Percentiles rank a stretch among this genome's conserved stretches.
These are phyloP conservation scores for Candida argentea DNA, from an alignment of 805 yeast genomes.

Conservation along the genomic window DNA sequence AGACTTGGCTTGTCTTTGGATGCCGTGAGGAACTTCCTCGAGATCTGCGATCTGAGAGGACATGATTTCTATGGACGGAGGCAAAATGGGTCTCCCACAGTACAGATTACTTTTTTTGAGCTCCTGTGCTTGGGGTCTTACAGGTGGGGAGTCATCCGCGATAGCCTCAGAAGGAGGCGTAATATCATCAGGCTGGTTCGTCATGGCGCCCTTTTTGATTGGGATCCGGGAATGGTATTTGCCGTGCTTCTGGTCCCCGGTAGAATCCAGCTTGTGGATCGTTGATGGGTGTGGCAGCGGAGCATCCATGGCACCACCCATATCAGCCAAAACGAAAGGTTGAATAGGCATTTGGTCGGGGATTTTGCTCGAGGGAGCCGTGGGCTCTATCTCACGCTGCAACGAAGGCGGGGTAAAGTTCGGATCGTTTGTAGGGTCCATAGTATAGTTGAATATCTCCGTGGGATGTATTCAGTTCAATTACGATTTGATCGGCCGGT, in stretches of 20 bases:
- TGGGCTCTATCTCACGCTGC: constrained; percentile 48
- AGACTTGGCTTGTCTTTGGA: constrained; percentile 73
- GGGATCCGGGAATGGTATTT: constrained; percentile 36
- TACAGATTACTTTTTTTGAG: neutral
- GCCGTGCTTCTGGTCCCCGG: constrained; percentile 6
- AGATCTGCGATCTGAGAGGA: constrained; percentile 76
- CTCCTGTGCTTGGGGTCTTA: neutral
- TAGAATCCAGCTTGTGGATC: constrained; percentile 3
- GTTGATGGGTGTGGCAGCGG: constrained; percentile 48
- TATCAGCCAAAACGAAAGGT: constrained; percentile 69
- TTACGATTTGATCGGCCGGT: constrained; percentile 1
- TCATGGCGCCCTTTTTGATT: constrained; percentile 44
- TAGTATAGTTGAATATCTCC: too few species aligned
- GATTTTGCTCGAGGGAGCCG: constrained; percentile 57
- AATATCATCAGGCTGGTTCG: constrained; percentile 41
- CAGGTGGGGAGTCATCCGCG: constrained; percentile 18
- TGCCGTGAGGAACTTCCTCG: constrained; percentile 95
- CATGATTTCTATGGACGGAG: constrained; percentile 36
- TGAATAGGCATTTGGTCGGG: constrained; percentile 73
- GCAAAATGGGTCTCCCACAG: constrained; percentile 13
- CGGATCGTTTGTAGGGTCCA: constrained; percentile 94
- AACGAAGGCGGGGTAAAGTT: constrained; percentile 80
- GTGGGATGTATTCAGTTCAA: too few species aligned
- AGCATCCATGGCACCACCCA: constrained; percentile 61
- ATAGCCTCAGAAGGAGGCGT: constrained; percentile 36